Conservation (phyloP, 2,329 filamentous ascomycete genomes). For the Cladosporium sp. region DNA sequence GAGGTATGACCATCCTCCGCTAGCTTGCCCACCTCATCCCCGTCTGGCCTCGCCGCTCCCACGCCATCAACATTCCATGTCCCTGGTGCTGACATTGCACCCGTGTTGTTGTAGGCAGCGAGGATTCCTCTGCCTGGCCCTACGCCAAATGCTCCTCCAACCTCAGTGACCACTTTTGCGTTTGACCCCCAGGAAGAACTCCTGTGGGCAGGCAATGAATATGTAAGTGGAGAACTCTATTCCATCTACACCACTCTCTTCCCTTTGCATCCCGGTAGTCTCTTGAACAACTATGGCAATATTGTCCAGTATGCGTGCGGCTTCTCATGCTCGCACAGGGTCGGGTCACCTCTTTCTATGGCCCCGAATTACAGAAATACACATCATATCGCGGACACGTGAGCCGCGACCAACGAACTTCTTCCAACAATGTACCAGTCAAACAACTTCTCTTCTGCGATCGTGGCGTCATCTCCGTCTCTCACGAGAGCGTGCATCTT, state of each 20-base stretch:
- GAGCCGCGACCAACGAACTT: conserved; percentile 38
- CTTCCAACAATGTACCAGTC: conserved; percentile 67
- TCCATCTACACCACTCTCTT: background rate
- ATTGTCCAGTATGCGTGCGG: conserved; percentile 3
- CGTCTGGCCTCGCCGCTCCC: background rate
- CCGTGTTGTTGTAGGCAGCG: conserved; percentile 61
- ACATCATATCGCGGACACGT: conserved; percentile 85
- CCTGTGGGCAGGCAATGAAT: conserved; percentile 90
- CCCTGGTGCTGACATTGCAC: conserved; percentile 10
- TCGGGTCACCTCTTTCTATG: conserved; percentile 84
- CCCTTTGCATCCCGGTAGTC: background rate
- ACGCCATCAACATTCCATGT: background rate
- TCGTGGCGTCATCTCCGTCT: conserved; percentile 83
- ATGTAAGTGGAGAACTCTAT: conserved; percentile 57
- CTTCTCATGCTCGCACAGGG: conserved; percentile 58
- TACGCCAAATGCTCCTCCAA: conserved; percentile 65
- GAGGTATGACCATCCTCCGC: conserved; percentile 41
- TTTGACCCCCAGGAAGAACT: conserved; percentile 91
- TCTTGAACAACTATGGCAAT: background rate
- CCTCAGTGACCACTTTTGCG: conserved; percentile 74
- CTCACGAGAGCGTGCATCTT: conserved; percentile 83
- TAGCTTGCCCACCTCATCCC: background rate
- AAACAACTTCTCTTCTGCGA: conserved; percentile 90
- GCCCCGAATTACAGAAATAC: conserved; percentile 81
- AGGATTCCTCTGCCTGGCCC: conserved; percentile 80